phyloP scores from a whole-genome alignment of 2,329 filamentous ascomycete genomes.

The Fusarium sp. region DNA sequence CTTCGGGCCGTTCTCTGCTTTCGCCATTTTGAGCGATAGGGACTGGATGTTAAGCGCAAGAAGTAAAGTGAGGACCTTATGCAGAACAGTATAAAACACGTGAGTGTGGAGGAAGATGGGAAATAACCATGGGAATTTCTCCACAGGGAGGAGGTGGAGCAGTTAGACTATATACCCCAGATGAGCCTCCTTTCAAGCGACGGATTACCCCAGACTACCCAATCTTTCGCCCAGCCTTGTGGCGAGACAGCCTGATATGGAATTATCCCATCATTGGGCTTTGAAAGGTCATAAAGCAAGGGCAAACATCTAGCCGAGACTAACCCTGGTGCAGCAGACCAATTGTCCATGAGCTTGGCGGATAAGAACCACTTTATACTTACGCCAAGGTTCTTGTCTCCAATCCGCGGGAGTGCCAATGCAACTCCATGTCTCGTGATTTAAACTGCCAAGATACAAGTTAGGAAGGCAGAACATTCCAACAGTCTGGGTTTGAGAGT shows the following conservation, averaged over 20 bases:
- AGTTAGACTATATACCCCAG: slow-evolving; percentile 22
- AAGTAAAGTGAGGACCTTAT: neutral
- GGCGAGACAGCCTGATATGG: neutral
- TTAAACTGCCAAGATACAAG: slow-evolving; percentile 33
- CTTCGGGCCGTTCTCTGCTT: slow-evolving; percentile 34
- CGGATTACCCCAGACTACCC: slow-evolving; percentile 7
- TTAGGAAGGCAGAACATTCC: slow-evolving; percentile 25
- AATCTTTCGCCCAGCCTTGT: neutral
- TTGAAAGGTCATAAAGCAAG: neutral
- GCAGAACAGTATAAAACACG: neutral
- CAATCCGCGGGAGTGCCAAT: slow-evolving; percentile 32
- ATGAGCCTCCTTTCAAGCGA: neutral
- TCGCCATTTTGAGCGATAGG: slow-evolving; percentile 30
- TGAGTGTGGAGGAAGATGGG: neutral
- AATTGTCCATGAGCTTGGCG: slow-evolving; percentile 33
- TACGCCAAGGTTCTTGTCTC: slow-evolving; percentile 34
- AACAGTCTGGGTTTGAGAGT: neutral
- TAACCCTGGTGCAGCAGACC: slow-evolving; percentile 5
- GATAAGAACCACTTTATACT: slow-evolving; percentile 24
- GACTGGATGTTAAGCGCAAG: too few relatives aligned
- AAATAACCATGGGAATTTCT: slow-evolving; percentile 16
- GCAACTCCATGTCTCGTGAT: slow-evolving; percentile 35
- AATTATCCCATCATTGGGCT: slow-evolving; percentile 8
- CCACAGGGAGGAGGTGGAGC: slow-evolving; percentile 25
- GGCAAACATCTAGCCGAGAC: slow-evolving; percentile 28